Percentiles rank a stretch among this genome's conserved stretches.
These are phyloP conservation scores for Candida broadrunensis DNA, from an alignment of 805 yeast species.

Conservation along the genomic window DNA sequence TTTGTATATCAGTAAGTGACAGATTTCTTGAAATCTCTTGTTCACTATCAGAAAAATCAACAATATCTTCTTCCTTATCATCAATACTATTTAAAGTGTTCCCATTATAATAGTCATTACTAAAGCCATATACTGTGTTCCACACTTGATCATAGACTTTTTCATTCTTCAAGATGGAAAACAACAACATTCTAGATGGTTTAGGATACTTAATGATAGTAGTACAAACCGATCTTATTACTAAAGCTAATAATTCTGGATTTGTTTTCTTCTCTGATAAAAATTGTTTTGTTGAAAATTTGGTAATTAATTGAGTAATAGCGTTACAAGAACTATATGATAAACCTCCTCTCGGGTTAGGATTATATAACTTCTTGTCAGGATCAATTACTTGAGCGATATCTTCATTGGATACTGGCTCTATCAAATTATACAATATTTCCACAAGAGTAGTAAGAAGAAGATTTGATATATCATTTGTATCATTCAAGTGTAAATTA, in stretches of 20 bases:
- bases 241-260: conserved; percentile 54
- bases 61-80: conserved; percentile 9
- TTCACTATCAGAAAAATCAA: not conserved
- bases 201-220: conserved; percentile 48
- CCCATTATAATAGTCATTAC: conserved; percentile 20
- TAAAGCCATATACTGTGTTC: conserved; percentile 28
- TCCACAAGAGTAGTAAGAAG: conserved; percentile 52
- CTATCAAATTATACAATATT: conserved; percentile 59
- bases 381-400: conserved; percentile 15
- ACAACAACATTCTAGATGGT: conserved; percentile 54
- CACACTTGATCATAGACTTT: conserved; percentile 34
- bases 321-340: conserved; percentile 50
- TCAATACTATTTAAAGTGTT: conserved; percentile 13
- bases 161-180: conserved; percentile 43
- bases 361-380: conserved; percentile 22
- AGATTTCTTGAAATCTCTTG: not conserved
- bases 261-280: conserved; percentile 41
- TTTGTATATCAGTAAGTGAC: not conserved
- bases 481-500: not conserved
- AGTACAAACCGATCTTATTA: conserved; percentile 55
- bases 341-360: conserved; percentile 38
- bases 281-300: conserved; percentile 33
- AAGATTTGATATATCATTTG: conserved; percentile 27
- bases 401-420: conserved; percentile 23
- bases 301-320: conserved; percentile 42